Evolutionary conservation across 1,284 basidiomycete species (phyloP), one percentile per base, ranked within the genome.

Genomic region (Ustilago esculenta): DNA sequence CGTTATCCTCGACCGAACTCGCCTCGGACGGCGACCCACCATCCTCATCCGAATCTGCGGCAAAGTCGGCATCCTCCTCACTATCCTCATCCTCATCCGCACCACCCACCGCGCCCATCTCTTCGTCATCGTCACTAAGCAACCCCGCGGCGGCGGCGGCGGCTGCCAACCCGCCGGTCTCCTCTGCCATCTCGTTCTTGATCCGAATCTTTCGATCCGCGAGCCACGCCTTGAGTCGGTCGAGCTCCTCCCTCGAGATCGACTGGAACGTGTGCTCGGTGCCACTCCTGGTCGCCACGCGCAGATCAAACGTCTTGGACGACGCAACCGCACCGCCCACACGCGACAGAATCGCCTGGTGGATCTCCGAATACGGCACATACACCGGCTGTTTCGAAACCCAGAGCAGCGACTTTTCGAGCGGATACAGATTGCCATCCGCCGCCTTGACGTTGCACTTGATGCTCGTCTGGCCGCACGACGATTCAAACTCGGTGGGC

Each of bases 401-500:
- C 85, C 98, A 99, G 84, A 99, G 92, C 45, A 99, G 86, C 81
- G 91, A 92, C 87, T 97, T 97, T 82, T 98, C 96, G 65, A 99
- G 89, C 85, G 98, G 89, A 87, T 97, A 98, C 23, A 99, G 88
- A 82, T 97, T 92, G 66, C 96, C 96, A 83, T 97, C 94, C 14
- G 92, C 88, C 37, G 96, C 96, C 84, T 98, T 98, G 78, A 98
- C 87, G 83, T 98, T 98, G 74, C 93, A 94, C 85, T 98, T 98
- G 84, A 98, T 83, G 44, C 85, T 85, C 41, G 83, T 82, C 55
- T 85, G 82, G 9, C 85, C 85, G 51, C 84, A 84, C n/a, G 83
- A 83, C 51, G 83, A 85, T 66, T 63, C 72, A 42, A 79, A 81
- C 17, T 72, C 72, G 45, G 67, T 69, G 1, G 80, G 86, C 18